phyloP scores from a whole-genome alignment of 352 stramenopile species.

The Globisporangium cederbergense region DNA sequence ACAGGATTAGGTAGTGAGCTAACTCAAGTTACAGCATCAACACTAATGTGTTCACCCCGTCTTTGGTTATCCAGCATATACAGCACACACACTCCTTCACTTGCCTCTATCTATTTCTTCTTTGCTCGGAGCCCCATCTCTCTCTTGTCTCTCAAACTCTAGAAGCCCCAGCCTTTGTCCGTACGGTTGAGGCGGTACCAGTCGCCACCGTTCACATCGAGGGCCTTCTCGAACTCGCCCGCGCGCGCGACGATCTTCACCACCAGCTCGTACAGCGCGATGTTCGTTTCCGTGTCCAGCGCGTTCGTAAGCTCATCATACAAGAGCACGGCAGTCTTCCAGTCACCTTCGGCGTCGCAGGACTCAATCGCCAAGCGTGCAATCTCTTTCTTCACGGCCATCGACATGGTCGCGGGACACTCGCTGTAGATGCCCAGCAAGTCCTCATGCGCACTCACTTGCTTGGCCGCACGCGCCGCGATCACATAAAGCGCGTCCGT shows the following conservation, averaged over 20 bases:
- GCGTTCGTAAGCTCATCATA: slow-evolving; percentile 68
- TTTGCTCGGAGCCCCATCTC: not conserved
- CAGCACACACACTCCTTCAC: slow-evolving; percentile 3
- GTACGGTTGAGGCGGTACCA: slow-evolving; percentile 83
- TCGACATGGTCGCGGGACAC: slow-evolving; percentile 37
- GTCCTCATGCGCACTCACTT: slow-evolving; percentile 50
- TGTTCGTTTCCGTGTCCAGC: slow-evolving; percentile 56
- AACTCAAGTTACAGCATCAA: not conserved
- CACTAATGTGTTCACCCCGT: slow-evolving; percentile 3
- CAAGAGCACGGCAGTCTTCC: slow-evolving; percentile 66
- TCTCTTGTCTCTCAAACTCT: not conserved
- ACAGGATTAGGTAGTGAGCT: not conserved
- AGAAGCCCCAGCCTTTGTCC: slow-evolving; percentile 59
- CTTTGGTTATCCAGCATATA: slow-evolving; percentile 6
- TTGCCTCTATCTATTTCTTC: slow-evolving; percentile 6
- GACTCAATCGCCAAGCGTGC: slow-evolving; percentile 48
- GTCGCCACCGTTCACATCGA: slow-evolving; percentile 79
- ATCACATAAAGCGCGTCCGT: slow-evolving; percentile 64
- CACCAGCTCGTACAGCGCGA: slow-evolving; percentile 76
- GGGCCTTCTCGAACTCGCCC: slow-evolving; percentile 80
- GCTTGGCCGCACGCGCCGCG: slow-evolving; percentile 41
- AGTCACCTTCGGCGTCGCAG: slow-evolving; percentile 64
- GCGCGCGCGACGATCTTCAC: slow-evolving; percentile 81
- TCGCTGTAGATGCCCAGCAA: slow-evolving; percentile 60
- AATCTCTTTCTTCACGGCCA: slow-evolving; percentile 53